Evolutionary conservation across 2,329 filamentous ascomycete species (phyloP), one percentile per base, ranked within the genome.

Genomic region (Simplicillium sp.): DNA sequence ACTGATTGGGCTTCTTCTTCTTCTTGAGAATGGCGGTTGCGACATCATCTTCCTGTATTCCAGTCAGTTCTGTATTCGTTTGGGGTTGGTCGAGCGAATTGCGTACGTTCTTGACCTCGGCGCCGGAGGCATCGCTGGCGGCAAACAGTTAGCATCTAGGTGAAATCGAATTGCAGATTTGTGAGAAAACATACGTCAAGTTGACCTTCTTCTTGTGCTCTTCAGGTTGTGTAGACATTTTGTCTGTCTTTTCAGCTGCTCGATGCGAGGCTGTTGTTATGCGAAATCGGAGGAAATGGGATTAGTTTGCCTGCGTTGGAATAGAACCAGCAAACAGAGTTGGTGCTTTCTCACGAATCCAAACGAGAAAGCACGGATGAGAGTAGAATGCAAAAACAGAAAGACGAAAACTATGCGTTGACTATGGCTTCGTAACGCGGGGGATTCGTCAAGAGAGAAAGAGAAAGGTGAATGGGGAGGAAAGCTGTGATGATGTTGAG

Each of bases 1-100:
- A 70, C 60, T 90, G 94, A 70, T 98, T 98, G 56, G 89, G 89
- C 87, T 98, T 98, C 89, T 98, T 98, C 84, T 98, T 98, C 79
- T 97, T 97, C 75, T 96, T 97, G 58, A 98, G 79, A 56, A 98
- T 98, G 53, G 92, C 92, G 36, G 92, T 98, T 40, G 92, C 80
- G 47, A 83, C 87, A 61, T 95, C 92, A 64, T 96, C 86, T 56
- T 87, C 82, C 82, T 94, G 57, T 44, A 48, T 35, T 34, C 45
- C 36, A 44, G 59, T 71, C 53, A 64, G 59, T 54, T 53, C 38
- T 20, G 31, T 20, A 39, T 40, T 54, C 49, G 51, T 46, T 52
- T 44, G 49, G 46, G 40, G 42, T 31, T 44, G 41, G 41, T 42
- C 39, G 37, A 36, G 32, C 41, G 29, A 25, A 29, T 25, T 40